Evolutionary conservation across 2,329 filamentous ascomycete species (phyloP).

Genomic region (Incumbomyces delicatus): DNA sequence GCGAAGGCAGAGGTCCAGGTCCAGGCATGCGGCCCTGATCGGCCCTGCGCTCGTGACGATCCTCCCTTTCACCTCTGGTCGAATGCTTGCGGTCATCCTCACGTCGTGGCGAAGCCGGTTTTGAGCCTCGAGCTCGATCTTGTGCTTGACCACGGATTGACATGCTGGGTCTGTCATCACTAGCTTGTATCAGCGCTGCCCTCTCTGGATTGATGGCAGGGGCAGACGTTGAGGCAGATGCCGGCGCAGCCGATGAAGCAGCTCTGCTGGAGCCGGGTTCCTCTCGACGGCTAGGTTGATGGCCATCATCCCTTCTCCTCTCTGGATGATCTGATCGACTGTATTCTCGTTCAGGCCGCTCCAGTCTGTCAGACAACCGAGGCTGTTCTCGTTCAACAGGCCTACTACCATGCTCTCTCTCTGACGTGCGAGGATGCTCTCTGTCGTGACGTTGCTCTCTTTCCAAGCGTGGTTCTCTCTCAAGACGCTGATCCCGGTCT

Average conservation of each 20-base stretch:
- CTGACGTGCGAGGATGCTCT: not conserved
- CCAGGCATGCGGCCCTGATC: slow-evolving; percentile 3
- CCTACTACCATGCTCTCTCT: not conserved
- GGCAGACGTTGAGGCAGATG: not conserved
- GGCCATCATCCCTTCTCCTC: slow-evolving; percentile 3
- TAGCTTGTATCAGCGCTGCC: slow-evolving; percentile 23
- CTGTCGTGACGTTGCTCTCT: slow-evolving; percentile 15
- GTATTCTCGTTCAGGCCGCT: slow-evolving; percentile 3
- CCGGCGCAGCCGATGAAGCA: slow-evolving; percentile 17
- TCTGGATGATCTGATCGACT: slow-evolving; percentile 17
- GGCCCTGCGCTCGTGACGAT: slow-evolving; percentile 10
- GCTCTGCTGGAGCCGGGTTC: not conserved
- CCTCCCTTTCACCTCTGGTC: slow-evolving; percentile 16
- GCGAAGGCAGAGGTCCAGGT: slow-evolving; percentile 2
- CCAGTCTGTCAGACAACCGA: not conserved
- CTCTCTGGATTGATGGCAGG: slow-evolving; percentile 20
- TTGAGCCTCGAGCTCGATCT: slow-evolving; percentile 15
- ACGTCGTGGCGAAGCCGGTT: slow-evolving; percentile 18
- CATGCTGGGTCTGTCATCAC: slow-evolving; percentile 12
- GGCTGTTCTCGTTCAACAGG: slow-evolving; percentile 1
- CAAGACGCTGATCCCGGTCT: slow-evolving; percentile 9
- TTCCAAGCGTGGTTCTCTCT: slow-evolving; percentile 15
- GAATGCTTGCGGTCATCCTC: slow-evolving; percentile 16
- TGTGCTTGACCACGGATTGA: slow-evolving; percentile 10
- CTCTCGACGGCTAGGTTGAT: slow-evolving; percentile 1